Percentiles rank a stretch among this genome's conserved stretches.
Conservation (phyloP, 2,329 filamentous ascomycete species). For the Pleoardoris graminearum region DNA sequence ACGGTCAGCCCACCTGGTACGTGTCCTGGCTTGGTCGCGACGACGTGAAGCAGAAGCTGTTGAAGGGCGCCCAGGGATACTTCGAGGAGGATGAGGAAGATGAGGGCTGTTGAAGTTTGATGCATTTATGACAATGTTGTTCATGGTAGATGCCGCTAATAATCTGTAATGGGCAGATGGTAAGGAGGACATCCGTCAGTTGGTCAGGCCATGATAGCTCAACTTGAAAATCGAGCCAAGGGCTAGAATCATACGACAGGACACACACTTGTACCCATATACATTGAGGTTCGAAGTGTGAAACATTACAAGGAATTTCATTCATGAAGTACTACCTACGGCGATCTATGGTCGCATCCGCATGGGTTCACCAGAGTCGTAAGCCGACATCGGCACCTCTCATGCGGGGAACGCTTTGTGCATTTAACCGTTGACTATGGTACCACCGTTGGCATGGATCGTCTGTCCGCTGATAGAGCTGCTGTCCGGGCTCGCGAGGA, state of each 20-base stretch:
- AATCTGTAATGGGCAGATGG: too few species aligned
- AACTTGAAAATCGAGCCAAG: too few species aligned
- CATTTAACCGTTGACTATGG: conserved; percentile 38
- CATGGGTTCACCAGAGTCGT: not conserved
- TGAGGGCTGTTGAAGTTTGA: not conserved
- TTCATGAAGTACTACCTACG: not conserved
- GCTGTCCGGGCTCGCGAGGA: conserved; percentile 75
- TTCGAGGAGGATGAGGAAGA: not conserved
- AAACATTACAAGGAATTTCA: not conserved
- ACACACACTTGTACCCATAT: too few species aligned
- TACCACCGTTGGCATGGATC: conserved; percentile 61
- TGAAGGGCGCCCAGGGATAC: not conserved
- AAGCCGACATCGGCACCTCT: not conserved
- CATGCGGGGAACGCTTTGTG: not conserved
- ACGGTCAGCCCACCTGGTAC: conserved; percentile 9
- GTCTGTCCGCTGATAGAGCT: conserved; percentile 74
- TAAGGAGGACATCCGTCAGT: too few species aligned
- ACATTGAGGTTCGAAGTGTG: too few species aligned
- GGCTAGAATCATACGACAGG: too few species aligned
- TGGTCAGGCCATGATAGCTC: too few species aligned
- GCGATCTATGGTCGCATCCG: not conserved
- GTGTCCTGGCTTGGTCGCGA: conserved; percentile 8
- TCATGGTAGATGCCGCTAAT: not conserved
- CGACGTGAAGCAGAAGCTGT: conserved; percentile 5
- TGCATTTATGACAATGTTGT: not conserved